Base-by-base conservation (phyloP, 1,139 yeast genomes). In the Eremothecium sinecaudum region DNA sequence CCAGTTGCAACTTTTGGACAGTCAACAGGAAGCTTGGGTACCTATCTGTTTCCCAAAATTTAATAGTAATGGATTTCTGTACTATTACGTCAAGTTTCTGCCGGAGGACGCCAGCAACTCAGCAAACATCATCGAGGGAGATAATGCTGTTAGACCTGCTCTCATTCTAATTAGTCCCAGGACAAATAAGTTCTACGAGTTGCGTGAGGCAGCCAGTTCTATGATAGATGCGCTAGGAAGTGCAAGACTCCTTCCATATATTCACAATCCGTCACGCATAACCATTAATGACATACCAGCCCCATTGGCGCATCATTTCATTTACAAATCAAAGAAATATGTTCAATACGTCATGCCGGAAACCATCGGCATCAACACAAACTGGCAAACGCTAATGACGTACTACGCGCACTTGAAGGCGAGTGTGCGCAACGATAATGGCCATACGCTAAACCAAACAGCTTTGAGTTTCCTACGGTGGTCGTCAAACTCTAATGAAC, bases 31-130 rank as follows among this genome's bases (percentile, higher is more conserved):
- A 48, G 72, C 84, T 41, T 90, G 97, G 97, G 72, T 84, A 10
- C 98, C 98, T 0, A 66, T 90, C 2, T 90, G 98, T 54, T 67
- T 90, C 57, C 95, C 98, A 1, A 74, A 81, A 45, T 90, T 90
- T 62, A 90, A 90, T 53, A 64, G 83, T 3, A 75, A 76, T 43
- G 98, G 98, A 10, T 92, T 86, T 48, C 61, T 90, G 6, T 82
- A 90, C 52, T 75, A 84, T 2, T 83, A 80, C 51, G 79, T 86
- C 31, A 75, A 74, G 42, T 74, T 73, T 39, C 62, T 83, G 18
- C 41, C 50, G 6, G 26, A 19, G 12, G 32, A 4, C 19, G 35
- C 19, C 33, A 37, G 11, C 24, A 12, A 34, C 64, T 62, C 30
- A 39, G 20, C 14, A 15, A 25, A 27, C 22, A 19, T 21, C 15